Percentiles rank a stretch among this genome's conserved stretches.
Evolutionary conservation across 164 flowering plant genomes (phyloP).

Genomic region (Umbellularia californica): DNA sequence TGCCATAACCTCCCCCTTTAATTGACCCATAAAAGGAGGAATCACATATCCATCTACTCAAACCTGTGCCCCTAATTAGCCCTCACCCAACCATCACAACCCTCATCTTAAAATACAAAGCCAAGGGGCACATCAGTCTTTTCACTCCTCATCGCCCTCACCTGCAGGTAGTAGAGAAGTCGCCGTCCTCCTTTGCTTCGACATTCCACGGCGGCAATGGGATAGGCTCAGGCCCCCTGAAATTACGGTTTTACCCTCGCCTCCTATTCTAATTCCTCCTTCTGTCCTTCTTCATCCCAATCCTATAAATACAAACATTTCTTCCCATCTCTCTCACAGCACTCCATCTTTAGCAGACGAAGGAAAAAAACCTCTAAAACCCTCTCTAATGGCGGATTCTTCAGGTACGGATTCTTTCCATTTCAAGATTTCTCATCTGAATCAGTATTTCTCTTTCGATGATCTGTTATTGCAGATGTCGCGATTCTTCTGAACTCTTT

Average conservation of each 20-base stretch:
- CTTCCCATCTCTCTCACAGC: slow-evolving; percentile 6
- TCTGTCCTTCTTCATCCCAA: slow-evolving; percentile 11
- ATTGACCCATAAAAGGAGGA: no score
- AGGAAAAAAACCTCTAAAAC: slow-evolving; percentile 6
- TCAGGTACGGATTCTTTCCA: slow-evolving; percentile 17
- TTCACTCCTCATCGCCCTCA: neutral
- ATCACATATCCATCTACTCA: no score
- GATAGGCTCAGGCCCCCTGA: neutral
- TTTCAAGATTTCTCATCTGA: no score
- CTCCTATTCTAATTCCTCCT: slow-evolving; percentile 1
- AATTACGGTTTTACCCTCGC: slow-evolving; percentile 14
- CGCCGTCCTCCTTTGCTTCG: slow-evolving; percentile 35
- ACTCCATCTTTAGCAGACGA: slow-evolving; percentile 5
- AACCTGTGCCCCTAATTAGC: no score
- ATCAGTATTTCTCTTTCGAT: neutral
- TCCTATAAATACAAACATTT: neutral
- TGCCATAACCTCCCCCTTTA: no score
- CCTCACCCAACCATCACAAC: no score
- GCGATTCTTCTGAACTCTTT: no score
- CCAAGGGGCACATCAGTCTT: slow-evolving; percentile 14
- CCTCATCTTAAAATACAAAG: no score
- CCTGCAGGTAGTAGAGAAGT: slow-evolving; percentile 34
- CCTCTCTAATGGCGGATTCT: slow-evolving; percentile 25
- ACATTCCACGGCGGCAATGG: slow-evolving; percentile 40
- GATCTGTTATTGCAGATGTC: neutral